Base-by-base conservation (phyloP, 2,329 filamentous ascomycete genomes). In the Penicillium sp. region DNA sequence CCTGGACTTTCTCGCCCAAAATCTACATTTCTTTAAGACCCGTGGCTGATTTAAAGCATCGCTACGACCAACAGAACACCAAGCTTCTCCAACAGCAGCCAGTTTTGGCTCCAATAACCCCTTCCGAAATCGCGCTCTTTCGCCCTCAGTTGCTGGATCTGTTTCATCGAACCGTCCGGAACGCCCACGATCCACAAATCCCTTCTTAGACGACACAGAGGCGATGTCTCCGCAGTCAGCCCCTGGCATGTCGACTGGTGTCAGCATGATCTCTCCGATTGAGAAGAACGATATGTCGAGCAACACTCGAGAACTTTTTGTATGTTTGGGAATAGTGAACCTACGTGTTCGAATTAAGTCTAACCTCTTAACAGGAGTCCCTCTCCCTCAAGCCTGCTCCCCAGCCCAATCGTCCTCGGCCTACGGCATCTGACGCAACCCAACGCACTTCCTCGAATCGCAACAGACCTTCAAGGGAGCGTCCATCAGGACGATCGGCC, bases 171-270 rank as follows among this genome's bases (percentile, higher is more conserved):
- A 56, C 31, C 71, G 66, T 42, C 72, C 77, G 55, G 72, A 79
- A 61, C 80, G 82, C 62, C 82, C 81, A 46, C 75, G 78, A 56
- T 86, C 84, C 52, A 84, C 81, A 46, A 88, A 88, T 66, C 86
- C 86, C 27, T 88, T 88, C 68, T 75, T 88, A 53, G 83, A 83
- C 67, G 77, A 78, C 27, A 68, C 68, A 7, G 78, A 80, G 40
- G 62, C 70, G 6, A 52, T 73, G 38, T 73, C 75, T 17, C 70
- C 72, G 25, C 73, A 73, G 61, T 75, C 73, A 8, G 69, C 70
- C 27, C 72, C 73, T 23, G 62, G 66, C 21, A 49, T 66, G 50
- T 59, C 65, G 21, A 61, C 62, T 7, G 55, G 57, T 19, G 64
- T 66, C 38, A 69, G 62, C 40, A 68, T 71, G 62, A 59, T 69